phyloP scores from a whole-genome alignment of 805 yeast species.

The Lipomyces orientalis region DNA sequence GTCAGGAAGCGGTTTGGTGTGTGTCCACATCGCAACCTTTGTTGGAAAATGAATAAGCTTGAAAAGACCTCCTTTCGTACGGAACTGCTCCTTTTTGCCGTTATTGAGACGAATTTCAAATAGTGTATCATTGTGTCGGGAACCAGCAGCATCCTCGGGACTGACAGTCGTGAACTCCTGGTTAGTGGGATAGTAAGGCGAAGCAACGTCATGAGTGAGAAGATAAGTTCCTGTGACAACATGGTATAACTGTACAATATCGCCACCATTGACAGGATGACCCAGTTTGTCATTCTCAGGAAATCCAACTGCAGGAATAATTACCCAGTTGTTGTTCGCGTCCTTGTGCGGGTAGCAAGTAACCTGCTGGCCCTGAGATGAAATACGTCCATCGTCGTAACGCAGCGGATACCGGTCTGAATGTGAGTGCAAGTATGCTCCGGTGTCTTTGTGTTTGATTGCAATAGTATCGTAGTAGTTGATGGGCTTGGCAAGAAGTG shows the following conservation, averaged over 20 bases:
- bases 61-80: conserved; percentile 72
- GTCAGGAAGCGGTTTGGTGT: conserved; percentile 82
- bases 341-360: conserved; percentile 64
- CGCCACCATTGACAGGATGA: conserved; percentile 69
- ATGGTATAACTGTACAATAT: conserved; percentile 79
- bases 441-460: conserved; percentile 79
- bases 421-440: conserved; percentile 84
- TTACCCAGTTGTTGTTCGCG: conserved; percentile 82
- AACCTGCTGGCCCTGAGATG: conserved; percentile 94
- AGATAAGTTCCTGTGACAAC: conserved; percentile 77
- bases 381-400: conserved; percentile 94
- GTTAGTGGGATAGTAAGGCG: conserved; percentile 89
- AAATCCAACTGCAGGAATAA: conserved; percentile 65
- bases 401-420: conserved; percentile 77
- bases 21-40: conserved; percentile 91
- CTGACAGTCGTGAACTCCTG: conserved; percentile 86
- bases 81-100: conserved; percentile 59
- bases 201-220: conserved; percentile 93
- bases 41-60: conserved; percentile 83
- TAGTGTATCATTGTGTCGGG: conserved; percentile 71
- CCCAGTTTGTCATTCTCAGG: conserved; percentile 49
- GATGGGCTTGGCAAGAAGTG: conserved; percentile 70
- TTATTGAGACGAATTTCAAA: conserved; percentile 72
- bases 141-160: conserved; percentile 61
- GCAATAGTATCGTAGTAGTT: conserved; percentile 79